A percentile compares a stretch with the other conserved stretches of the same genome.
Conservation (phyloP, 257 asterid species). For the Perilla frutescens region DNA sequence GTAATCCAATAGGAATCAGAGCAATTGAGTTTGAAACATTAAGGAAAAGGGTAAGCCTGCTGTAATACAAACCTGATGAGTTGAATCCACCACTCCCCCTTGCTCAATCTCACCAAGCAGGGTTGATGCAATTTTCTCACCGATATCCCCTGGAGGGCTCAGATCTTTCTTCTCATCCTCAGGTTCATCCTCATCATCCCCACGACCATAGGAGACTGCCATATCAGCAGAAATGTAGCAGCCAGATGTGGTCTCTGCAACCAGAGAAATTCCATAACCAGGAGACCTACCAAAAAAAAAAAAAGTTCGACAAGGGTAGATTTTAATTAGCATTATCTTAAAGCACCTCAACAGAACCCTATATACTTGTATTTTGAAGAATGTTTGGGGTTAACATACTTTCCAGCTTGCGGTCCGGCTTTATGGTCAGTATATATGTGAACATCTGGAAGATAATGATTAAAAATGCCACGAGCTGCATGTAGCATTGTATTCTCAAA, state of each 20-base stretch:
- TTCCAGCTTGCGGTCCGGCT: slow-evolving; percentile 79
- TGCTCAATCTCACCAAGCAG: slow-evolving; percentile 79
- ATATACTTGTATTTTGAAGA: not conserved
- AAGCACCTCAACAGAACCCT: slow-evolving; percentile 20
- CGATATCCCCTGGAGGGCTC: slow-evolving; percentile 71
- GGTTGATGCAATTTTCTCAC: slow-evolving; percentile 65
- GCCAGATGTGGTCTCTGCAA: slow-evolving; percentile 89
- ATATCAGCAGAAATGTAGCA: slow-evolving; percentile 80
- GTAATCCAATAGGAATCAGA: not conserved
- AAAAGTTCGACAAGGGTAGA: slow-evolving; percentile 19
- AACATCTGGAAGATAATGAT: slow-evolving; percentile 79
- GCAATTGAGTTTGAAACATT: not conserved
- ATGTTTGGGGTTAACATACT: slow-evolving; percentile 50
- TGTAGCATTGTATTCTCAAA: slow-evolving; percentile 79
- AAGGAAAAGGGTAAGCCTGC: not conserved
- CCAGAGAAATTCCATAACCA: slow-evolving; percentile 85
- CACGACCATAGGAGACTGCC: slow-evolving; percentile 56
- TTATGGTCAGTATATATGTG: slow-evolving; percentile 85
- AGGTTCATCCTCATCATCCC: slow-evolving; percentile 52
- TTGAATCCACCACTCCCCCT: slow-evolving; percentile 98
- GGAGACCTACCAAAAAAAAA: slow-evolving; percentile 68
- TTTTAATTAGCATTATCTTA: not conserved
- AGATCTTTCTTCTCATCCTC: slow-evolving; percentile 64
- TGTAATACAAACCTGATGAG: slow-evolving; percentile 76
- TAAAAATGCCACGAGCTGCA: slow-evolving; percentile 90